Base-by-base conservation (phyloP, 768 basidiomycete species). In the Pulveroboletus sp. region DNA sequence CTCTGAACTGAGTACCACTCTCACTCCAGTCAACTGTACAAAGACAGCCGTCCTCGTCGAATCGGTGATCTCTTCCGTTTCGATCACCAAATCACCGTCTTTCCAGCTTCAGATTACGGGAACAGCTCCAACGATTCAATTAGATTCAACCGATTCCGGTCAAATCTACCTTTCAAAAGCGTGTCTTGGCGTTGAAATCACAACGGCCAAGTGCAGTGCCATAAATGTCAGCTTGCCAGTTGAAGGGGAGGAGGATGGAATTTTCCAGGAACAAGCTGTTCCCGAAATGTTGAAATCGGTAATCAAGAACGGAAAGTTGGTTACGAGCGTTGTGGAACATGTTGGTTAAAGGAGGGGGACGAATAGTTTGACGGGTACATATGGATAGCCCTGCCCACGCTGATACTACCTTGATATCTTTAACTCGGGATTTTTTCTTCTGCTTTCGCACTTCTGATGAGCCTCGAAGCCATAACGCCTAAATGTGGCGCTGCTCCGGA, bases 231-330 rank as follows among this genome's bases (percentile, higher is more conserved):
- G 81, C 57, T 63, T 97, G 19, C 93, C 93, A 0, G 82, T 86
- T 1, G 83, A 83, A 56, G 90, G 83, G 16, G 92, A 93, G 56
- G 93, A 96, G 65, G 92, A 95, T 10, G 95, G 93, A 6, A 76
- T 94, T 38, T 97, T 93, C 59, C 80, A 80, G 53, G 96, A 99
- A 68, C 83, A 84, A 55, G 78, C 95, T 1, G 73, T 99, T 17
- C 95, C 96, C 0, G 96, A 99, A 72, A 98, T 96, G 90, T 76
- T 99, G 68, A 91, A 82, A 76, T 90, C 89, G 17, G 78, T 82
- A 30, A 74, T 99, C 23, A 72, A 81, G 63, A 72, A 78, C 53
- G 94, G 95, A 11, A 95, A 88, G 69, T 71, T 98, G 50, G 79
- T 93, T 31, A 97, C 95, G 16, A 83, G 74, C 12, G 81, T 96